A percentile compares a stretch with the other conserved stretches of the same genome.
phyloP scores from a whole-genome alignment of 2,329 filamentous ascomycete species.

The Neonectria ditissima region DNA sequence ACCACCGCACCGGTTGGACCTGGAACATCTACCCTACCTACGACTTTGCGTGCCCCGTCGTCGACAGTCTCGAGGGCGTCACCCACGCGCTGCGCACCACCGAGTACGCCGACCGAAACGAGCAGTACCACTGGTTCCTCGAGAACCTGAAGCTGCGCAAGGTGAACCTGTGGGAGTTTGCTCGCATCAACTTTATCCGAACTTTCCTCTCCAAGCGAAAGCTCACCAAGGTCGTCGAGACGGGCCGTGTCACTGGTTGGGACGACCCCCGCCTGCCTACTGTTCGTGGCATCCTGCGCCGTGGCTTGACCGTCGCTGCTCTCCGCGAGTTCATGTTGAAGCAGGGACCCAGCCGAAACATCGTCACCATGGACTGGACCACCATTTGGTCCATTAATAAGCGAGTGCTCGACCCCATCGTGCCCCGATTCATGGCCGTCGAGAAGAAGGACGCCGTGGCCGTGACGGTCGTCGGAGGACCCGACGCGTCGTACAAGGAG shows the following conservation, averaged over 20 bases:
- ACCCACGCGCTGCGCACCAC: slow-evolving; percentile 87
- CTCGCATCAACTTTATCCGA: slow-evolving; percentile 84
- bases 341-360: slow-evolving; percentile 86
- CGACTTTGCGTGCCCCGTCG: slow-evolving; percentile 86
- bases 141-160: slow-evolving; percentile 78
- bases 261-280: slow-evolving; percentile 90
- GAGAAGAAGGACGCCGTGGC: slow-evolving; percentile 77
- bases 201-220: slow-evolving; percentile 90
- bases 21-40: slow-evolving; percentile 93
- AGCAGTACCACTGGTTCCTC: slow-evolving; percentile 88
- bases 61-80: slow-evolving; percentile 84
- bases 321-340: slow-evolving; percentile 86
- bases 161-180: slow-evolving; percentile 88
- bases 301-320: slow-evolving; percentile 83
- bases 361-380: slow-evolving; percentile 87
- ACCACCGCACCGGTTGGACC: slow-evolving; percentile 81
- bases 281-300: slow-evolving; percentile 80
- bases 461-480: slow-evolving; percentile 75
- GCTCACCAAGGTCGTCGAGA: slow-evolving; percentile 84
- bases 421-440: slow-evolving; percentile 80
- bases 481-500: slow-evolving; percentile 71
- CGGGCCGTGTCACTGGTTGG: slow-evolving; percentile 83
- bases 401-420: slow-evolving; percentile 83
- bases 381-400: slow-evolving; percentile 81
- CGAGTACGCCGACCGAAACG: slow-evolving; percentile 89